These are phyloP conservation scores for Kalmanozyma brasiliensis DNA, from an alignment of 1,284 basidiomycete genomes.

Conservation along the genomic window DNA sequence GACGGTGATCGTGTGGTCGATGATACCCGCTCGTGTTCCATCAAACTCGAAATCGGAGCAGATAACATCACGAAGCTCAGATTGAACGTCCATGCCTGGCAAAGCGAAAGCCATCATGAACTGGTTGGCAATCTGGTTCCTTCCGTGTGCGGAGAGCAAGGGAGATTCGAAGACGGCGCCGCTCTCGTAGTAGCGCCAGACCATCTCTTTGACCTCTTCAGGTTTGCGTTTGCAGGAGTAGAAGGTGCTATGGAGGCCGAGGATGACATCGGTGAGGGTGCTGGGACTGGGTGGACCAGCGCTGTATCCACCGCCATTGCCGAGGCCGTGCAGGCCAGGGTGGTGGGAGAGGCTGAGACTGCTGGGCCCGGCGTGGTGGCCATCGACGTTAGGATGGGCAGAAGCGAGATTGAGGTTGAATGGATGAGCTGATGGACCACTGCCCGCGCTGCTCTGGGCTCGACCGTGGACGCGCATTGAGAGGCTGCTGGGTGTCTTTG, in stretches of 20 bases:
- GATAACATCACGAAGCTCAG: slow-evolving; percentile 66
- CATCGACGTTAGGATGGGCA: slow-evolving; percentile 26
- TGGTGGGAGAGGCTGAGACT: slow-evolving; percentile 39
- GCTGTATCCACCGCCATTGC: slow-evolving; percentile 26
- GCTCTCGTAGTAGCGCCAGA: slow-evolving; percentile 62
- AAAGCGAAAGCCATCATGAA: slow-evolving; percentile 66
- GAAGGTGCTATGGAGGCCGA: slow-evolving; percentile 64
- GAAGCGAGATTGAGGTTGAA: slow-evolving; percentile 34
- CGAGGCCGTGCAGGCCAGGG: slow-evolving; percentile 33
- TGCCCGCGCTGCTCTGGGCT: slow-evolving; percentile 29
- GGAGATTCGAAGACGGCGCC: slow-evolving; percentile 66
- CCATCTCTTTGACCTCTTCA: slow-evolving; percentile 63
- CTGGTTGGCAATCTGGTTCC: slow-evolving; percentile 66
- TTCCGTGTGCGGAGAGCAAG: slow-evolving; percentile 60
- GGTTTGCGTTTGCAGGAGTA: slow-evolving; percentile 65
- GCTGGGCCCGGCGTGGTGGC: slow-evolving; percentile 20
- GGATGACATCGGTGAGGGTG: slow-evolving; percentile 66
- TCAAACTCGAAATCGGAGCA: slow-evolving; percentile 68
- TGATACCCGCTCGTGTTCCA: slow-evolving; percentile 67
- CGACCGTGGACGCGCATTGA: slow-evolving; percentile 42
- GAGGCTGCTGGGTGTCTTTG: slow-evolving; percentile 37
- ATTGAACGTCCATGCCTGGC: slow-evolving; percentile 65
- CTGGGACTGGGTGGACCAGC: slow-evolving; percentile 63
- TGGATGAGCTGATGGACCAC: slow-evolving; percentile 11
- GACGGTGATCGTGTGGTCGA: slow-evolving; percentile 67